phyloP scores from a whole-genome alignment of 129 eudicot genomes.

The Ambrosia artemisiifolia region DNA sequence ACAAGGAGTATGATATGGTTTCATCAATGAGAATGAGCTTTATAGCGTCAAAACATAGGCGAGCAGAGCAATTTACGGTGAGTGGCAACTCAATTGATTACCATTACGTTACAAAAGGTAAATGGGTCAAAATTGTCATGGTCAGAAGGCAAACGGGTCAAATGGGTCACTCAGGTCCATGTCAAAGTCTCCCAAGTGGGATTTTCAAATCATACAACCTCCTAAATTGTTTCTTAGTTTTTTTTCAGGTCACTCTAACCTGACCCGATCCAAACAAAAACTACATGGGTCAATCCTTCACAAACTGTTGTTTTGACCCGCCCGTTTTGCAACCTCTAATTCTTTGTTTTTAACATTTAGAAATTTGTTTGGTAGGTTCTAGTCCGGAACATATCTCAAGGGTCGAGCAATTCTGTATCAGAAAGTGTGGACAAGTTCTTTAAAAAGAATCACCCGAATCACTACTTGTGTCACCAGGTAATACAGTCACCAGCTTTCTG shows the following conservation, averaged over 20 bases:
- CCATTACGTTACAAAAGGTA: background rate
- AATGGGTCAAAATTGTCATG: background rate
- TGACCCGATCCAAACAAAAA: background rate
- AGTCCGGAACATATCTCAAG: conserved; percentile 73
- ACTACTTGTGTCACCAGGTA: conserved; percentile 94
- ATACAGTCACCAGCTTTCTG: background rate
- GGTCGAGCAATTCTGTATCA: conserved; percentile 63
- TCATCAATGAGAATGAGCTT: conserved; percentile 80
- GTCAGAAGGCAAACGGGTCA: background rate
- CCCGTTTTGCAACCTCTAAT: background rate
- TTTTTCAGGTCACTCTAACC: background rate
- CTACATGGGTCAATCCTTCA: no score
- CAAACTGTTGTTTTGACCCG: no score
- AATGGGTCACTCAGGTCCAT: conserved; percentile 3
- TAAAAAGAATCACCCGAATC: conserved; percentile 73
- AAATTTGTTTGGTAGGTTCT: conserved; percentile 55
- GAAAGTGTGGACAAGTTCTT: conserved; percentile 76
- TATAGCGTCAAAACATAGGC: conserved; percentile 82
- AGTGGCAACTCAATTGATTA: conserved; percentile 28
- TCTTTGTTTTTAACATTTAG: background rate
- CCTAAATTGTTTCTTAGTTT: background rate
- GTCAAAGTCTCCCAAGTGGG: background rate
- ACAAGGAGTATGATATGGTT: conserved; percentile 76
- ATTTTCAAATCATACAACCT: background rate
- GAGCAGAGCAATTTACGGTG: conserved; percentile 92